Evolutionary conservation across 2,329 filamentous ascomycete species (phyloP).

Genomic region (Cadophora luteo-olivacea): DNA sequence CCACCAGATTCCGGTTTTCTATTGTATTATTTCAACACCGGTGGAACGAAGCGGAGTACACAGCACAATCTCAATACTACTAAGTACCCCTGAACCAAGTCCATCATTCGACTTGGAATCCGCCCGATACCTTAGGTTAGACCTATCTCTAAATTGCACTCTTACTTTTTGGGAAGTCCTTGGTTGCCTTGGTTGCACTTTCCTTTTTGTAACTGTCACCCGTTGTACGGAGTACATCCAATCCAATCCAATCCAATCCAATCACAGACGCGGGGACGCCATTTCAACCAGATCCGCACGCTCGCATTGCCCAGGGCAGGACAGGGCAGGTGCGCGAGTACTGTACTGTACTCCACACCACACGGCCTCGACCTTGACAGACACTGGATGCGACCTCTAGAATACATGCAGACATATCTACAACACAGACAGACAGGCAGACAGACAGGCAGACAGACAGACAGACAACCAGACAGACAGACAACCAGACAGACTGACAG

Average conservation of each 20-base stretch:
- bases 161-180: no score
- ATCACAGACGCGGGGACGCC: background rate
- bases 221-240: no score
- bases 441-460: no score
- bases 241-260: background rate
- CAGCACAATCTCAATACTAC: background rate
- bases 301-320: background rate
- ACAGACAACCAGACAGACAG: no score
- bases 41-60: background rate
- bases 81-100: background rate
- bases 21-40: background rate
- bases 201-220: background rate
- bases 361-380: constrained; percentile 3
- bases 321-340: no score
- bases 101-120: background rate
- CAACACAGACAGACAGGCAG: background rate
- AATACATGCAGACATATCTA: background rate
- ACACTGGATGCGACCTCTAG: background rate
- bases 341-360: constrained; percentile 6
- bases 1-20: no score
- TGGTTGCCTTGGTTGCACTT: background rate
- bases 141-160: no score
- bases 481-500: background rate
- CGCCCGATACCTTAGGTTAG: no score
- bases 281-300: background rate